Conservation (phyloP, 192 early-diverging fungal genomes). For the Haplosporangium gracile region DNA sequence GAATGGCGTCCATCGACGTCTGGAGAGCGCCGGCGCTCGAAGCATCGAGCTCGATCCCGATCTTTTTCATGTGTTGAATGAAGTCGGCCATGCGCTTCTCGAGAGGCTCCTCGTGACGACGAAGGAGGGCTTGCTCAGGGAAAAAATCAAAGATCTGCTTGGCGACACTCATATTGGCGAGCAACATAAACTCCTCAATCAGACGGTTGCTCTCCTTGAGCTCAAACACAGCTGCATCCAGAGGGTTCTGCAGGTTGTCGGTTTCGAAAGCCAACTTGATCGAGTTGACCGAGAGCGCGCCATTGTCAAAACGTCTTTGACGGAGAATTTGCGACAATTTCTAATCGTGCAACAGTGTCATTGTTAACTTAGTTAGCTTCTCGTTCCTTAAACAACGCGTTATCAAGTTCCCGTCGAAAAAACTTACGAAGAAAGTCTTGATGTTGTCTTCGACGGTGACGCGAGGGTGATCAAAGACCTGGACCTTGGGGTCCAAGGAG, state of each 20-base stretch:
- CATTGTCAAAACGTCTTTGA: constrained; percentile 78
- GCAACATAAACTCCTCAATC: constrained; percentile 96
- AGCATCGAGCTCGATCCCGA: constrained; percentile 85
- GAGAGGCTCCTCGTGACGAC: constrained; percentile 81
- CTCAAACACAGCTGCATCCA: constrained; percentile 87
- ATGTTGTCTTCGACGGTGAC: constrained; percentile 53
- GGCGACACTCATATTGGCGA: constrained; percentile 97
- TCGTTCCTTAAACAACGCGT: no score
- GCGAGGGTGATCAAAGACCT: constrained; percentile 52
- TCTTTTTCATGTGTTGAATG: constrained; percentile 77
- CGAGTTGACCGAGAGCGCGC: constrained; percentile 89
- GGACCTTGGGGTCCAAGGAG: constrained; percentile 59
- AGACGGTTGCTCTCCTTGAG: constrained; percentile 92
- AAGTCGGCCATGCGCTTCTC: constrained; percentile 77
- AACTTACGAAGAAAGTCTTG: constrained; percentile 61
- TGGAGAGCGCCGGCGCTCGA: constrained; percentile 68
- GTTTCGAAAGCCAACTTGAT: constrained; percentile 92
- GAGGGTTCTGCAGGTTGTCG: constrained; percentile 88
- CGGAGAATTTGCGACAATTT: constrained; percentile 82
- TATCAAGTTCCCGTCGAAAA: not conserved
- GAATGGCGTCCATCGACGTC: constrained; percentile 69
- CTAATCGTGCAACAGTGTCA: not conserved
- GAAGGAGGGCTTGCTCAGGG: constrained; percentile 93
- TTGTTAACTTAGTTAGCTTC: no score
- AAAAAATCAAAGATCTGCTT: constrained; percentile 89